Evolutionary conservation across 352 stramenopile species (phyloP).

Genomic region (Phytophthora vignae): DNA sequence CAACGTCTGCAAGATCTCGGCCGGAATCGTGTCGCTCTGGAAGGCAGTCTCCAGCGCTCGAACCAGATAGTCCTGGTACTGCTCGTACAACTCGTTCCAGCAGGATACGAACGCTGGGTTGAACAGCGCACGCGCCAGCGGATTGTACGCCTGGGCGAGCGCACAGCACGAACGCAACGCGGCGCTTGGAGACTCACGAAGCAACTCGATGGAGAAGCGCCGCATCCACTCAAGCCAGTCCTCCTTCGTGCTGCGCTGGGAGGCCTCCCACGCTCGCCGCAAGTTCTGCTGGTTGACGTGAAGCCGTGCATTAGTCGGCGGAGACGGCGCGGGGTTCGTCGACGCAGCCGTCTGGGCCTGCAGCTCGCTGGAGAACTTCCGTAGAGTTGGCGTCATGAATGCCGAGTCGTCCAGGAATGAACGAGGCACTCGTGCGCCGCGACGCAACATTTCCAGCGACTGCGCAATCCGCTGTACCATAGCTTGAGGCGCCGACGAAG

Average conservation of each 20-base stretch:
- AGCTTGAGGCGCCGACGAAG: slow-evolving; percentile 43
- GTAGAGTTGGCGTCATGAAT: slow-evolving; percentile 57
- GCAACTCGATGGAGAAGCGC: slow-evolving; percentile 95
- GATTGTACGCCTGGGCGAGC: slow-evolving; percentile 96
- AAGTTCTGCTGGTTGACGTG: slow-evolving; percentile 95
- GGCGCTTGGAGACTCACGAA: slow-evolving; percentile 96
- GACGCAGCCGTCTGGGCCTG: slow-evolving; percentile 35
- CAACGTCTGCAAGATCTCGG: slow-evolving; percentile 97
- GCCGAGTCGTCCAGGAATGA: slow-evolving; percentile 60
- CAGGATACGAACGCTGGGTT: slow-evolving; percentile 99
- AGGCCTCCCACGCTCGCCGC: slow-evolving; percentile 95
- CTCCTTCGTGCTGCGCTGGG: slow-evolving; percentile 89
- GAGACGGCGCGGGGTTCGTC: slow-evolving; percentile 42
- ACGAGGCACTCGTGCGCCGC: slow-evolving; percentile 51
- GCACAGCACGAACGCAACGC: slow-evolving; percentile 94
- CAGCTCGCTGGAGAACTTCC: slow-evolving; percentile 50
- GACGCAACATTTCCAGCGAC: slow-evolving; percentile 62
- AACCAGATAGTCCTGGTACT: slow-evolving; percentile 94
- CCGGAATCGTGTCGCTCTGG: slow-evolving; percentile 90
- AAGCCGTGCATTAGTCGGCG: slow-evolving; percentile 69
- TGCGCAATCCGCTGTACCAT: slow-evolving; percentile 63
- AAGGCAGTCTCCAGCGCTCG: slow-evolving; percentile 95
- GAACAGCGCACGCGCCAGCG: slow-evolving; percentile 97
- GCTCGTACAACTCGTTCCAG: slow-evolving; percentile 97
- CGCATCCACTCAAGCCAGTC: slow-evolving; percentile 99